Evolutionary conservation across 1,139 yeast species (phyloP), one percentile per base, ranked within the genome.

Genomic region (Suhomyces coccinellae): DNA sequence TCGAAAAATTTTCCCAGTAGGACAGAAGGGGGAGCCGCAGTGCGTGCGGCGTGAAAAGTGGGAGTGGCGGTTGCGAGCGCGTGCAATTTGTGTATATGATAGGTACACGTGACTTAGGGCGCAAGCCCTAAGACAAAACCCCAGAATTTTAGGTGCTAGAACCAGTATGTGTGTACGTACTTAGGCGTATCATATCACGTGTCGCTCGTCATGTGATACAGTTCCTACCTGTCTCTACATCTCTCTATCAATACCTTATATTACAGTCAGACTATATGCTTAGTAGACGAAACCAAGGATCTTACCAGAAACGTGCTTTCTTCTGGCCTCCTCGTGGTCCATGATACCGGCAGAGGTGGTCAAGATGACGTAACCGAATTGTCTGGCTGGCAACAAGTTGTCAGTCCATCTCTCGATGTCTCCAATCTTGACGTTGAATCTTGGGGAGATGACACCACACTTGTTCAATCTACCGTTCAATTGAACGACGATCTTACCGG

Each of bases 281-380:
- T 53, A 55, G 82, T 91, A 91, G 58, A 91, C 97, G 75, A 87
- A 91, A 67, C 98, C 98, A 68, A 91, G 83, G 69, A 91, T 85
- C 80, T 91, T 91, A 75, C 98, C 98, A 62, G 97, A 89, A 64
- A 91, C 98, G 77, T 93, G 98, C 87, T 93, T 93, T 85, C 98
- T 87, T 85, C 97, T 90, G 63, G 99, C 99, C 81, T 93, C 99
- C 81, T 93, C 99, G 80, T 93, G 99, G 82, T 93, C 98, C 97
- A 93, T 90, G 65, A 93, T 93, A 79, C 99, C 99, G 65, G 98
- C 97, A 65, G 99, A 93, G 63, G 99, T 93, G 74, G 99, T 91
- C 69, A 91, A 83, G 73, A 91, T 87, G 68, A 91, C 91, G 79
- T 79, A 90, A 79, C 98, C 98, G 68, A 91, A 91, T 78, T 91